Evolutionary conservation across 1,284 basidiomycete species (phyloP), one percentile per base, ranked within the genome.

Genomic region (Papiliotrema flavescens): DNA sequence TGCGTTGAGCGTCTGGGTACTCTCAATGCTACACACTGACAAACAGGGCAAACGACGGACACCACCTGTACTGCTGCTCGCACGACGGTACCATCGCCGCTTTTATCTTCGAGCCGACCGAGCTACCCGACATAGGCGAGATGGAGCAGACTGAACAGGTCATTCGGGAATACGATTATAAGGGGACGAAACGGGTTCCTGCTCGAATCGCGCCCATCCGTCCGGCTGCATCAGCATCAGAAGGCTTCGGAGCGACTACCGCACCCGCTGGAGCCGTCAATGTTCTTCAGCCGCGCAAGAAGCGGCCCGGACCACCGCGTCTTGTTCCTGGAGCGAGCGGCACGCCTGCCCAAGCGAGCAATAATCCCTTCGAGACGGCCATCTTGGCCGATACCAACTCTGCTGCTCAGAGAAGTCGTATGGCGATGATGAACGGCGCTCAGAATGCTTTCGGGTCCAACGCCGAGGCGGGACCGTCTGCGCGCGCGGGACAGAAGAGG

Each of bases 1-100:
- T 91, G 68, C 60, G 85, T 72, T 15, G 20, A 60, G 39, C 22
- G 47, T 13, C 42, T 22, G 26, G 51, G 2, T 24, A 50, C 52
- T 37, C 47, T 36, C 13, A 39, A 4, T 51, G 19, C 23, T 2
- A 28, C 6, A n/a, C 15, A 61, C 51, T 55, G 55, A 19, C 4
- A 23, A n/a, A 19, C 58, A 92, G 90, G 90, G 90, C 90, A 2
- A 84, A 84, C 70, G 94, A 98, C 68, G 95, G 96, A 7, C 81
- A 90, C 42, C 88, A 88, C 2, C 82, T 98, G 0, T 98, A 96
- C 66, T 92, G 92, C 0, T 94, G 90, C 56, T 97, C 94, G 0
- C 94, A 92, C 0, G 96, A 98, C 67, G 95, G 96, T 0, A 92
- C 91, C 0, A 85, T 98, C 50, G 90, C 86, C 2, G 90, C 87